phyloP scores from a whole-genome alignment of 805 yeast species.

The Yamadazyma philogaea region DNA sequence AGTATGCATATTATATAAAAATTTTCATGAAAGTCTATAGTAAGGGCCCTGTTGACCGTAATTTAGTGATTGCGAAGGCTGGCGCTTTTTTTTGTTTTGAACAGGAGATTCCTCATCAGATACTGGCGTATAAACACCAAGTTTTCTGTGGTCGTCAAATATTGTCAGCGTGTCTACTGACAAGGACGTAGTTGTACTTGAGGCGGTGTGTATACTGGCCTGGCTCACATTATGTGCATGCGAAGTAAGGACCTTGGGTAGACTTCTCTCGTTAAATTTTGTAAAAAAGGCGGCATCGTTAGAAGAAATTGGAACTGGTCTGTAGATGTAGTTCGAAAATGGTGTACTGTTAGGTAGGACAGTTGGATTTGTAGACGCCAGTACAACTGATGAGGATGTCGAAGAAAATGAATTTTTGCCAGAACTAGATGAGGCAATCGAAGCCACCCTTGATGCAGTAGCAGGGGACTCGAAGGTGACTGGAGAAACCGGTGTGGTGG shows the following conservation, averaged over 20 bases:
- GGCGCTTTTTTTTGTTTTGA: conserved; percentile 1
- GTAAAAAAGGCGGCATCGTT: conserved; percentile 9
- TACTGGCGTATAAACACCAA: conserved; percentile 30
- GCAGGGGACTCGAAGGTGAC: not conserved
- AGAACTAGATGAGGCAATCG: not conserved
- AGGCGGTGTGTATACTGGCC: conserved; percentile 26
- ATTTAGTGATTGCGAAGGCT: conserved; percentile 2
- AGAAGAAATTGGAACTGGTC: conserved; percentile 14
- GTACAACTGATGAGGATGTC: not conserved
- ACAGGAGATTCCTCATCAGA: conserved; percentile 27
- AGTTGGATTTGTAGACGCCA: not conserved
- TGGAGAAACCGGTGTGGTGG: conserved; percentile 8
- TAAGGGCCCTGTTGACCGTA: conserved; percentile 2
- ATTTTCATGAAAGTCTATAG: conserved; percentile 7
- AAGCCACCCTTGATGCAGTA: not conserved
- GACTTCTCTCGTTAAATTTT: conserved; percentile 5
- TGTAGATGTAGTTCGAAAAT: conserved; percentile 11
- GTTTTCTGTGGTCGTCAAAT: conserved; percentile 25
- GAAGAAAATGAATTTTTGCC: not conserved
- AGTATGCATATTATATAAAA: conserved; percentile 4
- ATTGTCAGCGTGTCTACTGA: conserved; percentile 17
- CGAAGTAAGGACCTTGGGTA: conserved; percentile 9
- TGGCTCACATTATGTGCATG: conserved; percentile 25
- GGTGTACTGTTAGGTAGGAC: conserved; percentile 7
- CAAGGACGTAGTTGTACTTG: conserved; percentile 24